Base-by-base conservation (phyloP, 2,329 filamentous ascomycete genomes). In the Aureobasidium musti region DNA sequence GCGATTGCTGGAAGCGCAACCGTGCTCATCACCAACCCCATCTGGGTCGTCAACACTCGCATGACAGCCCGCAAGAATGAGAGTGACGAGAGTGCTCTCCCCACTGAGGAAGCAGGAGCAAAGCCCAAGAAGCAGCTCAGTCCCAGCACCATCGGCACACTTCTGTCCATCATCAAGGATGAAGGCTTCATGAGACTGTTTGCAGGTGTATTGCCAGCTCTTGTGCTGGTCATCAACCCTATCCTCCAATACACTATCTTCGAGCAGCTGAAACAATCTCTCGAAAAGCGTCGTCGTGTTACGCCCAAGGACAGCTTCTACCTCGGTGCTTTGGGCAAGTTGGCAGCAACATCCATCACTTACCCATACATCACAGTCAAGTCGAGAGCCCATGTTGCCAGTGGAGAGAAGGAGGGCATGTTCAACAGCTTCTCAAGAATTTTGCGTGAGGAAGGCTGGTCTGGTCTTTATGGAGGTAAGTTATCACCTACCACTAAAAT, bases 281-380 rank as follows among this genome's bases (percentile, higher is more conserved):
- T 97, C 66, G 94, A 97, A 85, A 90, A 86, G 77, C 84, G 85
- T 76, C 82, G 83, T 60, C 87, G 89, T 72, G 86, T 98, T 67
- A 96, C 91, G 0, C 92, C 94, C 1, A 89, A 87, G 65, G 87
- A 96, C 71, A 92, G 92, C 59, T 99, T 99, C 79, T 86, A 95
- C 75, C 84, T 99, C 2, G 95, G 95, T 69, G 95, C 95, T 1
- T 76, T 98, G 37, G 93, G 95, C 78, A 99, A 99, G 85, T 84
- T 99, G 70, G 88, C 97, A 69, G 95, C 95, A 28, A 99, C 95
- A 2, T 88, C 84, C 68, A 91, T 98, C 74, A 99, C 95, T 6
- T 99, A 99, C 79, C 95, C 95, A 13, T 99, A 99, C 77, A 98
- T 99, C 77, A 99, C 95, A 5, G 90, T 99, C 74, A 99, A 99